phyloP scores from a whole-genome alignment of 306 rosid genomes.

The Ormosia emarginata region DNA sequence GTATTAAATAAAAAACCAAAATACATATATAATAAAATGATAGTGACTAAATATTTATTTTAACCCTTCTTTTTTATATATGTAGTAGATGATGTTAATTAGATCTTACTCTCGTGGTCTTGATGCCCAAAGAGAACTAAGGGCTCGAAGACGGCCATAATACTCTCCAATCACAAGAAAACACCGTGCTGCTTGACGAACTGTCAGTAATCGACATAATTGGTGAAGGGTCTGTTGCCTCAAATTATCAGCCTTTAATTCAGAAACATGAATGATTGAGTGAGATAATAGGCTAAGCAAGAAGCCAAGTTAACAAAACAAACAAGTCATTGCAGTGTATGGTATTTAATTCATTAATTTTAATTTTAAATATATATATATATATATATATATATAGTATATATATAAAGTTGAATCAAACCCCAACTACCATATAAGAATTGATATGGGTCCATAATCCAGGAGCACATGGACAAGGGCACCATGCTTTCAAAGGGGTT shows the following conservation, averaged over 20 bases:
- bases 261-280: background rate
- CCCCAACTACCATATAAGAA: conserved; percentile 31
- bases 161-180: conserved; percentile 85
- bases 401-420: conserved; percentile 2
- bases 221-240: conserved; percentile 88
- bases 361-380: background rate
- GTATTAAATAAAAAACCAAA: no score
- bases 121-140: conserved; percentile 90
- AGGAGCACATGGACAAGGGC: conserved; percentile 12
- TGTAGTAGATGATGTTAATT: background rate
- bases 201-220: conserved; percentile 60
- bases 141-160: conserved; percentile 76
- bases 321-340: background rate
- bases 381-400: background rate
- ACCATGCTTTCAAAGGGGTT: conserved; percentile 34
- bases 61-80: no score
- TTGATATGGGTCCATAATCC: conserved; percentile 30
- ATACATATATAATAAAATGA: no score
- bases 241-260: conserved; percentile 78
- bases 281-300: background rate
- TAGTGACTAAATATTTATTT: no score
- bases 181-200: conserved; percentile 79
- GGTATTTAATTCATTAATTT: background rate
- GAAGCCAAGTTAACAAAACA: background rate
- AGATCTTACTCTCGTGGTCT: conserved; percentile 76